Percentiles rank a stretch among this genome's conserved stretches.
Evolutionary conservation across 2,329 filamentous ascomycete species (phyloP).

Genomic region (Coleophoma cylindrospora): DNA sequence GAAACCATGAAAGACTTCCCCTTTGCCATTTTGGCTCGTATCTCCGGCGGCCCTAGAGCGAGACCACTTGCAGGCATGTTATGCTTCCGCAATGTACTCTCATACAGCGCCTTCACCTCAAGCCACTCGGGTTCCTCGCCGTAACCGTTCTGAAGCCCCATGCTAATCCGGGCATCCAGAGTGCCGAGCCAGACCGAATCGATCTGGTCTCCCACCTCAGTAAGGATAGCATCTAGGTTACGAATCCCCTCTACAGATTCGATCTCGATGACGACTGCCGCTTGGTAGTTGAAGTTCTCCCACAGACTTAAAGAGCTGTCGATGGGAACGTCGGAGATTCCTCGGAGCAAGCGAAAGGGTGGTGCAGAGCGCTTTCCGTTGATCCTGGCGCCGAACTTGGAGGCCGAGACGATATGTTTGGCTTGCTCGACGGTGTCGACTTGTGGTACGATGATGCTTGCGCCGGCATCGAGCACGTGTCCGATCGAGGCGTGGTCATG

Average conservation of each 20-base stretch:
- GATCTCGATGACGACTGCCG: conserved; percentile 43
- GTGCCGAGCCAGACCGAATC: conserved; percentile 42
- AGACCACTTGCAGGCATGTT: conserved; percentile 32
- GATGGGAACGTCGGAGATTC: conserved; percentile 31
- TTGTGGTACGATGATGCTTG: conserved; percentile 41
- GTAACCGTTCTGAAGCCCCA: conserved; percentile 32
- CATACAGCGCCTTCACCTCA: conserved; percentile 31
- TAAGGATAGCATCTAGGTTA: conserved; percentile 45
- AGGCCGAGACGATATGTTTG: conserved; percentile 34
- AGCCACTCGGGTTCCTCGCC: conserved; percentile 37
- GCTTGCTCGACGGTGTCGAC: conserved; percentile 42
- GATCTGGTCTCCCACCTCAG: conserved; percentile 35
- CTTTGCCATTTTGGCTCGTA: conserved; percentile 7
- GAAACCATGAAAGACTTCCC: conserved; percentile 18
- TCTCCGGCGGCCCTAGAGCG: conserved; percentile 16
- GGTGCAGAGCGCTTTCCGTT: conserved; percentile 39
- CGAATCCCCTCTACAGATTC: conserved; percentile 36
- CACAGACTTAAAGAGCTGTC: conserved; percentile 29
- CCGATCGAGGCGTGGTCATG: conserved; percentile 42
- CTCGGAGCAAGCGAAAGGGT: conserved; percentile 35
- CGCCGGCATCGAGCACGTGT: conserved; percentile 42
- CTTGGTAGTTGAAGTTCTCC: conserved; percentile 38
- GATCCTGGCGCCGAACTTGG: conserved; percentile 36
- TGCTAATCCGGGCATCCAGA: conserved; percentile 38
- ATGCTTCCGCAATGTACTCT: conserved; percentile 37